phyloP scores from a whole-genome alignment of 192 early-diverging fungal species.

The Coemansia sp. region DNA sequence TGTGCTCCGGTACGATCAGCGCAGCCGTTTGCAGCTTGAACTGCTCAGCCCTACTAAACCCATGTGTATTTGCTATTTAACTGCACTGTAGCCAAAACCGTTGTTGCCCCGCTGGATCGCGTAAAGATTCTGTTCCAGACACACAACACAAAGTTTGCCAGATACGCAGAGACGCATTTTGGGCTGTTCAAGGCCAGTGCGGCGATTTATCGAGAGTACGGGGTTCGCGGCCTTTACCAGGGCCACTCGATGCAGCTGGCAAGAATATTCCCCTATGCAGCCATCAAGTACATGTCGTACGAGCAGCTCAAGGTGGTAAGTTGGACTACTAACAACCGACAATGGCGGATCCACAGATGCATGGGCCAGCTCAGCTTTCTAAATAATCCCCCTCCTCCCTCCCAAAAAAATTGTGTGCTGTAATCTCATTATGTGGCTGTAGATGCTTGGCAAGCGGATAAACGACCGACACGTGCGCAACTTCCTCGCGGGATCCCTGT shows the following conservation, averaged over 20 bases:
- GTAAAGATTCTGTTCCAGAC: slow-evolving; percentile 87
- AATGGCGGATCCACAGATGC: too few relatives aligned
- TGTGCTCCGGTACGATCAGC: neutral
- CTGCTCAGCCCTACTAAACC: neutral
- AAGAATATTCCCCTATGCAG: slow-evolving; percentile 95
- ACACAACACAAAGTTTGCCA: slow-evolving; percentile 68
- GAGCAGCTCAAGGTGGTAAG: slow-evolving; percentile 76
- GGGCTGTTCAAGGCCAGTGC: slow-evolving; percentile 81
- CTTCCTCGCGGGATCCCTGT: slow-evolving; percentile 78
- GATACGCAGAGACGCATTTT: slow-evolving; percentile 54
- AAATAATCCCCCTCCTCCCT: too few relatives aligned
- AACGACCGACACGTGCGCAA: slow-evolving; percentile 68
- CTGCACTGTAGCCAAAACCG: slow-evolving; percentile 64
- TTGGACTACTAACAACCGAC: neutral
- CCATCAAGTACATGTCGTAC: slow-evolving; percentile 95
- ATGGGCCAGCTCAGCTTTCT: too few relatives aligned
- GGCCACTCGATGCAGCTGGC: slow-evolving; percentile 93
- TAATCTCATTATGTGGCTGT: slow-evolving; percentile 14
- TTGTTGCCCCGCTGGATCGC: slow-evolving; percentile 78
- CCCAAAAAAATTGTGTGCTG: slow-evolving; percentile 47
- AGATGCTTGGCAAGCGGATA: slow-evolving; percentile 60
- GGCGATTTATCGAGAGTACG: slow-evolving; percentile 71
- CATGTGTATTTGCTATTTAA: neutral
- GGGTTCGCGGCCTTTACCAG: slow-evolving; percentile 83
- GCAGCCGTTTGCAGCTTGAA: neutral